Evolutionary conservation across 495 filamentous ascomycete genomes (phyloP).

Genomic region (Lasiosphaeria ovina): DNA sequence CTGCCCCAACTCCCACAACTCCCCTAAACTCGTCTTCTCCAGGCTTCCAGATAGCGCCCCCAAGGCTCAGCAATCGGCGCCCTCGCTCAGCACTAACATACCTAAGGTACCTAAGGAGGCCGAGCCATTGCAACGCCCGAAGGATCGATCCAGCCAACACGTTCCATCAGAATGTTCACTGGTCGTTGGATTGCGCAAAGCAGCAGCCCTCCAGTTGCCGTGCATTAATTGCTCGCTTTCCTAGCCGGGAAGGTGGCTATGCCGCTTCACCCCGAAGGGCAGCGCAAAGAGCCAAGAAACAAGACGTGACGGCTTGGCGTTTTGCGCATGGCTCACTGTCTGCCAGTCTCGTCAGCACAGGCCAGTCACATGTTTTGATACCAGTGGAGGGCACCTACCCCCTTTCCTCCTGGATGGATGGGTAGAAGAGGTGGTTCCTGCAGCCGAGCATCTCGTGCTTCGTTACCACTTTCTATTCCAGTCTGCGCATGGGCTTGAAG

Average conservation of each 20-base stretch:
- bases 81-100: too few species aligned
- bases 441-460: neutral
- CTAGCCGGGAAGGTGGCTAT: neutral
- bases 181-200: neutral
- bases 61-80: too few species aligned
- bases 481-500: neutral
- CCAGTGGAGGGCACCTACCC: neutral
- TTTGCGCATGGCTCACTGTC: neutral
- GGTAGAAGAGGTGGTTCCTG: neutral
- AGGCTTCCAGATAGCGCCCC: too few species aligned
- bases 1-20: too few species aligned
- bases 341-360: neutral
- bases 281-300: neutral
- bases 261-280: neutral
- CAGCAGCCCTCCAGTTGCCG: neutral
- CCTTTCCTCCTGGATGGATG: neutral
- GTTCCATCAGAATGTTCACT: neutral
- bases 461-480: conserved; percentile 1
- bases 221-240: conserved; percentile 1
- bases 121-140: too few species aligned
- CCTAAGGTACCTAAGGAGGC: too few species aligned
- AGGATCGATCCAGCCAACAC: neutral
- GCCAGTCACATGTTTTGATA: neutral
- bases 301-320: neutral
- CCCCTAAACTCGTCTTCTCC: too few species aligned